A percentile compares a stretch with the other conserved stretches of the same genome.
Evolutionary conservation across 352 stramenopile species (phyloP).

Genomic region (Vaucheria bursata): DNA sequence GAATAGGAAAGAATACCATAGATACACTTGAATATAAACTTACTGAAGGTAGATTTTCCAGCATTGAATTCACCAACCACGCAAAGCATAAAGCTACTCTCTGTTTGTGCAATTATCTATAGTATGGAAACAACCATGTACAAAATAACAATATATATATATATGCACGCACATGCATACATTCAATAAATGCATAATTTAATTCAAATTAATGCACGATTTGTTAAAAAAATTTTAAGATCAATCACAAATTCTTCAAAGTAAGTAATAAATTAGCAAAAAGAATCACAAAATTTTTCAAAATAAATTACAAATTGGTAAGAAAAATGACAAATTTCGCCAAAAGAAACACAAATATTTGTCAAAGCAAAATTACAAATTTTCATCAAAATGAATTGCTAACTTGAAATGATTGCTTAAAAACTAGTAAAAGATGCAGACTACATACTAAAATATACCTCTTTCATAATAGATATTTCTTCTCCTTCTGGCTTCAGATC

Average conservation of each 20-base stretch:
- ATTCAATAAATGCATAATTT: too few species aligned
- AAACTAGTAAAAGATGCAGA: not conserved
- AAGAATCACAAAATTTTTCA: not conserved
- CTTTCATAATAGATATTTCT: not conserved
- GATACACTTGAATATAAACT: too few species aligned
- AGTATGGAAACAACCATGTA: not conserved
- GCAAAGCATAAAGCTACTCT: constrained; percentile 11
- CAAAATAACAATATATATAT: too few species aligned
- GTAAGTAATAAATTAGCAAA: not conserved
- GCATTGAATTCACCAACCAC: constrained; percentile 24
- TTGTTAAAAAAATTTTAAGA: too few species aligned
- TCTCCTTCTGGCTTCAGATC: not conserved
- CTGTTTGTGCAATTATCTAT: constrained; percentile 7
- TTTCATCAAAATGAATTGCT: not conserved
- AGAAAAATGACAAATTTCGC: not conserved
- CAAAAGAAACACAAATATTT: not conserved
- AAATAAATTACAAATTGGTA: not conserved
- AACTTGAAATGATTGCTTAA: too few species aligned
- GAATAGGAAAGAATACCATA: too few species aligned
- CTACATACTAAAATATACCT: not conserved
- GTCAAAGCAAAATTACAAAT: not conserved
- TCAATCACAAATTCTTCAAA: too few species aligned
- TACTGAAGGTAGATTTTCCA: constrained; percentile 17
- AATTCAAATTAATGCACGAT: too few species aligned
- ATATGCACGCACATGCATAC: too few species aligned